Evolutionary conservation across 2,329 filamentous ascomycete species (phyloP).

Genomic region (Sporothrix mexicana): DNA sequence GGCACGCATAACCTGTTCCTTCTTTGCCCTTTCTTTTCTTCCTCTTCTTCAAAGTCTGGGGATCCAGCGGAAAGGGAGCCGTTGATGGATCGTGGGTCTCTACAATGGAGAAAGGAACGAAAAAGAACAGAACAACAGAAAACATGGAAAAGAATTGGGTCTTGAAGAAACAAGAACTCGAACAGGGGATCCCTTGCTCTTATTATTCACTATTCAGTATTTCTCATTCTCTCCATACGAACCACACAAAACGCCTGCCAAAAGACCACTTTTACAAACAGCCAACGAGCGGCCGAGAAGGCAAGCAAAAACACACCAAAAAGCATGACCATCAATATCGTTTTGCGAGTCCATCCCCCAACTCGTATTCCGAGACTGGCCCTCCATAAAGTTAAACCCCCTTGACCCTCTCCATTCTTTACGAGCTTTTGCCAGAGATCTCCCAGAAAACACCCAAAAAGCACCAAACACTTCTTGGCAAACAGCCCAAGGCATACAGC

Average conservation of each 20-base stretch:
- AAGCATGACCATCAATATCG: too few species aligned
- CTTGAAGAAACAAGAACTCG: too few species aligned
- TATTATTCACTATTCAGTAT: not conserved
- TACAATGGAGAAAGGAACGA: not conserved
- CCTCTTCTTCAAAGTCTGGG: not conserved
- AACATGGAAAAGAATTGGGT: not conserved
- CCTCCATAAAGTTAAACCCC: not conserved
- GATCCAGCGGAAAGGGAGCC: conserved; percentile 1
- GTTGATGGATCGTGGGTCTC: not conserved
- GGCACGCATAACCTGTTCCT: too few species aligned
- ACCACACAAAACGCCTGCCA: not conserved
- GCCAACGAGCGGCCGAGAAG: not conserved
- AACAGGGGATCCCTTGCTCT: not conserved
- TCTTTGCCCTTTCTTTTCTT: not conserved
- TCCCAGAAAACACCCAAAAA: not conserved
- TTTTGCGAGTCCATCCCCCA: not conserved
- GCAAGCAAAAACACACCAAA: not conserved
- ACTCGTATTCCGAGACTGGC: conserved; percentile 20
- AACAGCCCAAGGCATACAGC: too few species aligned
- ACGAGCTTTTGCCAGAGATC: not conserved
- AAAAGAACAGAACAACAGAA: not conserved
- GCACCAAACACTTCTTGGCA: not conserved
- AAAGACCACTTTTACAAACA: not conserved
- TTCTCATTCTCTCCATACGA: not conserved
- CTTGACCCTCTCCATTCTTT: not conserved